Base-by-base conservation (phyloP, 129 eudicot genomes). In the Flaveria robusta region DNA sequence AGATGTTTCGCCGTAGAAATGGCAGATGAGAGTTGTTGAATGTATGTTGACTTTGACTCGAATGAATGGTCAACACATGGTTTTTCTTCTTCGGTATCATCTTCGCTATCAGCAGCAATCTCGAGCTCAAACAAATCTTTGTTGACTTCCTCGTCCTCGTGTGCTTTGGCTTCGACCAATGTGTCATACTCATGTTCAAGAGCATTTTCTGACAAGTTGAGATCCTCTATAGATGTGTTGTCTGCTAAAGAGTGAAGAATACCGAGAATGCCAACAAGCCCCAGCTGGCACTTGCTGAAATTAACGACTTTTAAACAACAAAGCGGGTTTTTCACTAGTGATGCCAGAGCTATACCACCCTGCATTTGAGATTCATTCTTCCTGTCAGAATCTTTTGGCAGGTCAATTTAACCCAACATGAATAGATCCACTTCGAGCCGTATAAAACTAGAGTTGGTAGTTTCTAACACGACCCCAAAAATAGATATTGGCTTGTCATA, bases 71-170 rank as follows among this genome's bases (percentile, higher is more conserved):
- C 26, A 34, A 66, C 71, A n/a, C 47, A 58, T 19, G 79, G 83
- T 39, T 77, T 82, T 34, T 27, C 74, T 22, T 63, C 69, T 54
- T 90, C 88, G 3, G 42, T 22, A n/a, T 84, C 93, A 58, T 91
- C 97, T 74, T 88, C 92, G 58, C 97, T 93, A 79, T 93, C 98
- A 49, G 78, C 98, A 22, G 74, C 97, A 65, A 87, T 96, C 82
- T 85, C 90, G 16, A 87, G 91, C 66, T 85, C 85, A 73, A 51
- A 66, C 68, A 71, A 12, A 71, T 79, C 83, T 13, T 27, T n/a
- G 77, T 64, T 66, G 62, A 81, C 63, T 76, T 50, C 69, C 54
- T 67, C 63, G 20, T 75, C 58, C 47, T 77, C 75, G 4, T 37
- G 70, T 11, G 54, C 74, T 42, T 85, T 74, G 49, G 47, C 19